These are phyloP conservation scores for Synchytrium microbalum DNA, from an alignment of 371 early-diverging fungal species.

Conservation along the genomic window DNA sequence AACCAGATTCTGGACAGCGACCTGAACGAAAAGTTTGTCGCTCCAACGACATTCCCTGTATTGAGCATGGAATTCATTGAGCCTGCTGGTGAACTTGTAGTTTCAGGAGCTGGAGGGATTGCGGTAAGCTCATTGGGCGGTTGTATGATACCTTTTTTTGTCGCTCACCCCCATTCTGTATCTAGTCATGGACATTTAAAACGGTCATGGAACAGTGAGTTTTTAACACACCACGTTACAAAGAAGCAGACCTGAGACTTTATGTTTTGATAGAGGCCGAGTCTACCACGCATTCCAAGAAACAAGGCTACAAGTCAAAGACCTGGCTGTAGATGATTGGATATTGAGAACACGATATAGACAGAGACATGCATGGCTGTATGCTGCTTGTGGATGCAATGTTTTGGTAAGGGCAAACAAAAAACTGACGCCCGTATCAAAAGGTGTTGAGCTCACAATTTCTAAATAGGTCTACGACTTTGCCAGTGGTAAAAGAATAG, in stretches of 20 bases:
- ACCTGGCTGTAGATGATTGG: neutral
- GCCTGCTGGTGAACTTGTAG: neutral
- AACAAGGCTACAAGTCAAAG: neutral
- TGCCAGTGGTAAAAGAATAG: neutral
- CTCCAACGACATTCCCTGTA: neutral
- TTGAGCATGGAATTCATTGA: neutral
- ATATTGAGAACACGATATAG: neutral
- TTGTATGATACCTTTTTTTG: too few species aligned
- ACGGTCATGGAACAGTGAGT: neutral
- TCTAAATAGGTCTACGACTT: neutral
- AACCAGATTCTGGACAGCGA: neutral
- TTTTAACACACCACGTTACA: too few species aligned
- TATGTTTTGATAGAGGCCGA: slow-evolving; percentile 1
- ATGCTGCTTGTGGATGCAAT: neutral
- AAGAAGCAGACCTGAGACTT: neutral
- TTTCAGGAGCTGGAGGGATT: neutral
- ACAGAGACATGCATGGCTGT: neutral
- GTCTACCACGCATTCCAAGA: neutral
- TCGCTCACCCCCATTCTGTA: too few species aligned
- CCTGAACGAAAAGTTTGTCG: neutral
- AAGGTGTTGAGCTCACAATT: neutral
- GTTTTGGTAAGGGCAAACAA: neutral
- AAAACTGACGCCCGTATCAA: neutral
- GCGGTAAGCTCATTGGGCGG: neutral
- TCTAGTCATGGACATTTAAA: neutral